These are phyloP conservation scores for Ceratocystis cacaofunesta DNA, from an alignment of 2,329 filamentous ascomycete species.

Conservation along the genomic window DNA sequence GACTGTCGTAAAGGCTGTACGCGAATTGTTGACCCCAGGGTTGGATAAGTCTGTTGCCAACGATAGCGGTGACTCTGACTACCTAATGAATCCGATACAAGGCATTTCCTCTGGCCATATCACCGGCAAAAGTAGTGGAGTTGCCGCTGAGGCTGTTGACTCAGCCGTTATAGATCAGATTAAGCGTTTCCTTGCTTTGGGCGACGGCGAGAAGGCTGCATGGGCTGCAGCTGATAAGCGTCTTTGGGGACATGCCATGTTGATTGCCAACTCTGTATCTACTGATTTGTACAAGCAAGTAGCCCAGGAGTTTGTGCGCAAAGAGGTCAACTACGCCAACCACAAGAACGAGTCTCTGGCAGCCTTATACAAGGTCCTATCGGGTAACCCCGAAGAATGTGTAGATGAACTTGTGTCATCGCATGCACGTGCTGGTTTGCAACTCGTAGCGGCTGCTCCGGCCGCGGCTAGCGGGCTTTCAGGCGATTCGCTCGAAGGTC, in stretches of 20 bases:
- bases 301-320: constrained; percentile 84
- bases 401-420: constrained; percentile 89
- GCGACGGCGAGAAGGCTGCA: constrained; percentile 78
- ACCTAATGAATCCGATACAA: constrained; percentile 4
- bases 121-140: constrained; percentile 25
- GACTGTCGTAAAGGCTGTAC: constrained; percentile 58
- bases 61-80: not conserved
- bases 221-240: constrained; percentile 89
- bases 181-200: constrained; percentile 56
- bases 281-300: constrained; percentile 83
- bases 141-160: constrained; percentile 52
- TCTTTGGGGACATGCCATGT: constrained; percentile 90
- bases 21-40: constrained; percentile 54
- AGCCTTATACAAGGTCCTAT: constrained; percentile 83
- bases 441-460: constrained; percentile 68
- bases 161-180: constrained; percentile 54
- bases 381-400: constrained; percentile 85
- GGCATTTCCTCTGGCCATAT: not conserved
- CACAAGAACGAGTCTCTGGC: constrained; percentile 76
- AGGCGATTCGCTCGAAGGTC: constrained; percentile 63
- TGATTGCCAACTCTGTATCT: constrained; percentile 67
- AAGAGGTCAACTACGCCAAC: constrained; percentile 74
- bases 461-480: constrained; percentile 32
- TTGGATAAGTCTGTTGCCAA: constrained; percentile 7
- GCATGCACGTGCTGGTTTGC: constrained; percentile 80